These are phyloP conservation scores for Raphanus sativus DNA, from an alignment of 345 rosid genomes.

Conservation along the genomic window DNA sequence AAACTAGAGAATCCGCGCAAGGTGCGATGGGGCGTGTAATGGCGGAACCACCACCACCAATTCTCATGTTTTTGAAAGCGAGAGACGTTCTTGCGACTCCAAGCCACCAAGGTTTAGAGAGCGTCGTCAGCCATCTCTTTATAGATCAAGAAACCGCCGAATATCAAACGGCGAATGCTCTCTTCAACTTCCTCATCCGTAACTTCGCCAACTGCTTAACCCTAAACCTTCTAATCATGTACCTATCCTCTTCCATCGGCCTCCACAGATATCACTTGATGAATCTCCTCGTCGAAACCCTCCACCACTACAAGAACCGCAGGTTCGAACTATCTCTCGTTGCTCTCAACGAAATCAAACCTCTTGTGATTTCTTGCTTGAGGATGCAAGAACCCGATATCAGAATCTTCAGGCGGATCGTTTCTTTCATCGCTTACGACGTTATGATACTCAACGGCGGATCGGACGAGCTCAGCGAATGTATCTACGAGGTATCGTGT, in stretches of 20 bases:
- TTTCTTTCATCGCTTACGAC: background rate
- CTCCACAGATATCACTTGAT: background rate
- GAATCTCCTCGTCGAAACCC: background rate
- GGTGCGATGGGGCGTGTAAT: background rate
- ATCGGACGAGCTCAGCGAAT: conserved; percentile 32
- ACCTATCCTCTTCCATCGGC: background rate
- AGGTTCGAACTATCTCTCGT: background rate
- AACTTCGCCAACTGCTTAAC: background rate
- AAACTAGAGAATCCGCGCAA: background rate
- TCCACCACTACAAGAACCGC: background rate
- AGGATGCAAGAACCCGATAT: background rate
- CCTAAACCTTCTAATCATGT: background rate
- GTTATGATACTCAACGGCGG: background rate
- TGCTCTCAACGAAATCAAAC: conserved; percentile 1
- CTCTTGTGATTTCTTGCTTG: conserved; percentile 14
- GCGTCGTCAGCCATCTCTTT: background rate
- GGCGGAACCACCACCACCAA: background rate
- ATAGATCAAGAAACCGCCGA: background rate
- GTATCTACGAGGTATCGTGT: background rate
- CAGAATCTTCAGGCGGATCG: background rate
- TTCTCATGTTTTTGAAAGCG: background rate
- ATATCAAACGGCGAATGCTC: background rate
- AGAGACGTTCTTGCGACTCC: background rate
- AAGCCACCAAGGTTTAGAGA: background rate
- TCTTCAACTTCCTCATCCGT: background rate